Evolutionary conservation across 805 yeast species (phyloP).

Genomic region (Kodamaea neixiangensis): DNA sequence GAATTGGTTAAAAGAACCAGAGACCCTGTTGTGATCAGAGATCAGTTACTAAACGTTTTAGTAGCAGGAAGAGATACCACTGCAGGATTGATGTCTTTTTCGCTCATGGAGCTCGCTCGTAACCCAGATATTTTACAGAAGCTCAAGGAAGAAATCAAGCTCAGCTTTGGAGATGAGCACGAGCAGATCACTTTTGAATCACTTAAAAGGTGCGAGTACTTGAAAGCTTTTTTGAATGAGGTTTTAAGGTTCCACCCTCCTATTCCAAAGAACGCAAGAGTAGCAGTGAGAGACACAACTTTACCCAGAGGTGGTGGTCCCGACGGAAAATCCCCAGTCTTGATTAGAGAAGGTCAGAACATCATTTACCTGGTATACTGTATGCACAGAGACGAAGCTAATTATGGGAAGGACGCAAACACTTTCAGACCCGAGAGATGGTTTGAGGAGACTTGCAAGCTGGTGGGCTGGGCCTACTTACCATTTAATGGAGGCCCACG

Average conservation of each 20-base stretch:
- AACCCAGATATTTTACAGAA: conserved; percentile 36
- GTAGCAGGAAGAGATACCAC: conserved; percentile 60
- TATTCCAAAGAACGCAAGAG: conserved; percentile 50
- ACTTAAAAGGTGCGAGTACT: conserved; percentile 47
- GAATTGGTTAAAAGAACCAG: conserved; percentile 49
- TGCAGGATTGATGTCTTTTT: conserved; percentile 48
- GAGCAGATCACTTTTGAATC: conserved; percentile 43
- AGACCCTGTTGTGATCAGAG: conserved; percentile 48
- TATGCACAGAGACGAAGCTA: conserved; percentile 27
- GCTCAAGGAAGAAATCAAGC: conserved; percentile 37
- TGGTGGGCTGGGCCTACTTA: conserved; percentile 21
- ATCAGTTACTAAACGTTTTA: conserved; percentile 50
- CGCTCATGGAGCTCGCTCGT: conserved; percentile 44
- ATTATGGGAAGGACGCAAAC: conserved; percentile 48
- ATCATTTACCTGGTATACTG: conserved; percentile 19
- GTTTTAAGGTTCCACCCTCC: conserved; percentile 50
- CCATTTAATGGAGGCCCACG: conserved; percentile 51
- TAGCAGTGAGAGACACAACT: conserved; percentile 45
- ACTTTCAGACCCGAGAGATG: conserved; percentile 52
- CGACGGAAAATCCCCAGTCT: conserved; percentile 19
- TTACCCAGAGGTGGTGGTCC: conserved; percentile 54
- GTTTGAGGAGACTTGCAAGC: conserved; percentile 28
- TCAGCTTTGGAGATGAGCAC: conserved; percentile 29
- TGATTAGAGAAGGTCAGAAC: conserved; percentile 22
- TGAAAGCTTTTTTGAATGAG: conserved; percentile 49